Evolutionary conservation across 2,329 filamentous ascomycete genomes (phyloP), one percentile per base, ranked within the genome.

Genomic region (Calcarisporium arbuscula): DNA sequence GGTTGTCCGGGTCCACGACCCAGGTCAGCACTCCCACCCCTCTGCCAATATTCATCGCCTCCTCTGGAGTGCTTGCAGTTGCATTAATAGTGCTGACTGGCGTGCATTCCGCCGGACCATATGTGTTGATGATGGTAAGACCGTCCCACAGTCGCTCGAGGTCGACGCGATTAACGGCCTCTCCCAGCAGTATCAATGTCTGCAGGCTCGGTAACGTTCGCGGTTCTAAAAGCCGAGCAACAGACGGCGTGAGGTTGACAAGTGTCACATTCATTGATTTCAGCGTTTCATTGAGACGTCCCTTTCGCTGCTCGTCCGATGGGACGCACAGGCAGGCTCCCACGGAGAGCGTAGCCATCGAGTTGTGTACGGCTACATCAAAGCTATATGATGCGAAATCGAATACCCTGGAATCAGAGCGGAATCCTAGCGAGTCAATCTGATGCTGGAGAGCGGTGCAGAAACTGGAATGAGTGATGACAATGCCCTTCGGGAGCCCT

Each of bases 291-390:
- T 57, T 58, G 9, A 68, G 44, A 38, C 67, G 56, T 38, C 72
- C 68, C 34, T 70, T 57, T 5, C 69, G 64, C 32, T 71, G 65
- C 16, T 65, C 60, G 15, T 74, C 69, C 1, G 66, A 70, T 2
- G 68, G 67, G n/a, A 72, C 66, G 46, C 67, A 69, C 5, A 72
- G 56, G 34, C 64, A 68, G 6, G 65, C 68, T 19, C 68, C 68
- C 8, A 53, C 50, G 14, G 61, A 54, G 11, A 72, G 56, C 1
- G 67, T 68, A 34, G 14, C 19, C 4, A 35, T 10, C n/a, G 26
- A 19, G 9, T 35, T 35, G 15, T 64, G 59, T 12, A 70, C 60
- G 30, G 62, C 64, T 31, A 67, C 67, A 38, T 73, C 69, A 35
- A 71, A 72, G 5, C 65, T 67, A 42, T 71, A 69, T 2, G 65